Evolutionary conservation across 2,329 filamentous ascomycete genomes (phyloP).

Genomic region (Pezizomycotina sp.): DNA sequence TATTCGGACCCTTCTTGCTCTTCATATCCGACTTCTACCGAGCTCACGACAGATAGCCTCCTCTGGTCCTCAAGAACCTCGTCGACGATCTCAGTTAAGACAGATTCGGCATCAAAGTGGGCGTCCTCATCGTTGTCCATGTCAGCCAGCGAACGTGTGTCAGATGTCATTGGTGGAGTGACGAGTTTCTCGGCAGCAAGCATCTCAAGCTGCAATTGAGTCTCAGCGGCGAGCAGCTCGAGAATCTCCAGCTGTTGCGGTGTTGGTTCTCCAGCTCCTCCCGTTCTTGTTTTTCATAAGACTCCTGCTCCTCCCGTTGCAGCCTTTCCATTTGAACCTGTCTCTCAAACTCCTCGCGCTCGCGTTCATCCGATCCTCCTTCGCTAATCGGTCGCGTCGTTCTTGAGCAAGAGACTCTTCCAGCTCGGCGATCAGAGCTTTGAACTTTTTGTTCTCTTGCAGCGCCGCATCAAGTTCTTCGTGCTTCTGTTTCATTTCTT

Average conservation of each 20-base stretch:
- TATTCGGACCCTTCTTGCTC: too few relatives aligned
- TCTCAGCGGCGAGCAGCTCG: conserved; percentile 17
- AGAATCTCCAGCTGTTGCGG: conserved; percentile 15
- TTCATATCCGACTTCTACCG: too few relatives aligned
- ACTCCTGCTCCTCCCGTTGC: too few relatives aligned
- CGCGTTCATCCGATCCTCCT: too few relatives aligned
- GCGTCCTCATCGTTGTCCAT: conserved; percentile 12
- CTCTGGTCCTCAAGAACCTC: conserved; percentile 7
- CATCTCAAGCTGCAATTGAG: conserved; percentile 16
- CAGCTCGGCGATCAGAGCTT: conserved; percentile 13
- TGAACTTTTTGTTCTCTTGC: conserved; percentile 12
- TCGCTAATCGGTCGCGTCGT: too few relatives aligned
- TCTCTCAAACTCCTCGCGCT: too few relatives aligned
- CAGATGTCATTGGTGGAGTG: too few relatives aligned
- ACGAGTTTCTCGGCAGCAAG: conserved; percentile 15
- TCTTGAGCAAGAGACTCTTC: too few relatives aligned
- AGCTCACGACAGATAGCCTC: conserved; percentile 4
- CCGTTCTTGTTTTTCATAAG: conserved; percentile 14
- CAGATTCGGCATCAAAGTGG: conserved; percentile 7
- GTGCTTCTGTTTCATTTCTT: conserved; percentile 17
- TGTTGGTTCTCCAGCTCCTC: conserved; percentile 15
- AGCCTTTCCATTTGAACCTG: too few relatives aligned
- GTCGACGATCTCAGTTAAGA: background rate
- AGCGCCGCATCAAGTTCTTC: conserved; percentile 17
- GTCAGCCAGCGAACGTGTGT: too few relatives aligned